phyloP scores from a whole-genome alignment of 176 grass and related monocot genomes.

The Oryza glumipatula region DNA sequence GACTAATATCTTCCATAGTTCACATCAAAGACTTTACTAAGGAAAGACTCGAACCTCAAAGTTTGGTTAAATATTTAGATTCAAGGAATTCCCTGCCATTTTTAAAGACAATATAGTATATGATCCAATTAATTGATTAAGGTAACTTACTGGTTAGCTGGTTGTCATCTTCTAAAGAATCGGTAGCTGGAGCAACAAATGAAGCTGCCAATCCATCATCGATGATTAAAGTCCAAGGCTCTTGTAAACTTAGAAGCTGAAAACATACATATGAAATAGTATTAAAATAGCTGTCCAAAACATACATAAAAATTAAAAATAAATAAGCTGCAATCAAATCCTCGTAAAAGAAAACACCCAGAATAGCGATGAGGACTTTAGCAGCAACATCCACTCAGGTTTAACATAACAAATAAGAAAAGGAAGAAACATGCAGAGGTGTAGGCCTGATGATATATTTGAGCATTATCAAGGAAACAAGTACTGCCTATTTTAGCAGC shows the following conservation, averaged over 20 bases:
- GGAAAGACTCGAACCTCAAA: background rate
- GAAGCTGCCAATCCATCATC: slow-evolving; percentile 89
- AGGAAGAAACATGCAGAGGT: no score
- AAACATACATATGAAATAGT: slow-evolving; percentile 23
- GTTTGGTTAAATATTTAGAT: background rate
- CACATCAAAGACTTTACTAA: background rate
- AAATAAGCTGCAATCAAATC: slow-evolving; percentile 1
- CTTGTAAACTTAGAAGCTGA: slow-evolving; percentile 80
- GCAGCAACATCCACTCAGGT: no score
- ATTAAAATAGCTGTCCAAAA: background rate
- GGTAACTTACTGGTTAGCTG: slow-evolving; percentile 70
- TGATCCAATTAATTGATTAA: slow-evolving; percentile 25
- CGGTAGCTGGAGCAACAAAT: slow-evolving; percentile 77
- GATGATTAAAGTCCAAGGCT: slow-evolving; percentile 85
- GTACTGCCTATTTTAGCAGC: background rate
- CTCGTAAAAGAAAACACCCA: background rate
- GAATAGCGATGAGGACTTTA: background rate
- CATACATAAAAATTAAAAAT: background rate
- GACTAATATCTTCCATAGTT: background rate
- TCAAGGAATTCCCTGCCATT: background rate
- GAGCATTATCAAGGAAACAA: background rate
- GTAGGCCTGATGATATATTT: background rate
- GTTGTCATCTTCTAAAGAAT: slow-evolving; percentile 72
- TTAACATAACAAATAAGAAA: no score
- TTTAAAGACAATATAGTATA: background rate